Conservation (phyloP, 768 basidiomycete species). For the Hypholoma fasciculare region DNA sequence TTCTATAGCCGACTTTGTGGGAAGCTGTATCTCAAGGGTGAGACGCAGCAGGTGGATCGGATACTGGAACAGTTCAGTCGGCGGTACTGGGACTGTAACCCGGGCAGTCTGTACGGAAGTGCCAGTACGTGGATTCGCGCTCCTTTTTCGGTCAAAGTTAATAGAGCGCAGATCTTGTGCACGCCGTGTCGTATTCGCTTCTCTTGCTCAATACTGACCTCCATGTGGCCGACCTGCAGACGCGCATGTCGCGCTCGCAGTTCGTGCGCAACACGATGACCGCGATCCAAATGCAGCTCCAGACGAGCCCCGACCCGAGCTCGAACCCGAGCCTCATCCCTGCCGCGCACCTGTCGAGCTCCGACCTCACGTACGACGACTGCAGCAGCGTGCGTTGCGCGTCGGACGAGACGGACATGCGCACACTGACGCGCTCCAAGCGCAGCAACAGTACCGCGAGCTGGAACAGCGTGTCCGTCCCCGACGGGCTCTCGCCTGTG, state of each 20-base stretch:
- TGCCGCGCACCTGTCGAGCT: constrained; percentile 48
- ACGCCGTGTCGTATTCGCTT: constrained; percentile 91
- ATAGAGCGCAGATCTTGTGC: constrained; percentile 73
- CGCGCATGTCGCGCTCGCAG: constrained; percentile 88
- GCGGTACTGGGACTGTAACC: constrained; percentile 92
- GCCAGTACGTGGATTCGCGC: constrained; percentile 57
- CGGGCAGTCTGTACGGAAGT: constrained; percentile 75
- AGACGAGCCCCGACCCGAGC: constrained; percentile 34
- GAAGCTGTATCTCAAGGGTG: constrained; percentile 91
- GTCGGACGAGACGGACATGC: constrained; percentile 58
- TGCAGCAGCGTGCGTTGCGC: constrained; percentile 57
- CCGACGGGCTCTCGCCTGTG: constrained; percentile 41
- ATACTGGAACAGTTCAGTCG: constrained; percentile 91
- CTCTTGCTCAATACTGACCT: constrained; percentile 95
- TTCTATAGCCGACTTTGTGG: constrained; percentile 79
- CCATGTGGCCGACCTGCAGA: constrained; percentile 88
- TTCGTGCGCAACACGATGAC: constrained; percentile 92
- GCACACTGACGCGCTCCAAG: constrained; percentile 51
- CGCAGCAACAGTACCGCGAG: constrained; percentile 84
- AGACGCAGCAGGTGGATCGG: constrained; percentile 97
- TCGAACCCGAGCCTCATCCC: constrained; percentile 29
- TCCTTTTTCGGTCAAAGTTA: constrained; percentile 2
- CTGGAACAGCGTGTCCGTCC: constrained; percentile 72
- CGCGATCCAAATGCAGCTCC: constrained; percentile 79
- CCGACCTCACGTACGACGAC: constrained; percentile 70